These are phyloP conservation scores for Celoporthe dispersa DNA, from an alignment of 2,329 filamentous ascomycete species.

Conservation along the genomic window DNA sequence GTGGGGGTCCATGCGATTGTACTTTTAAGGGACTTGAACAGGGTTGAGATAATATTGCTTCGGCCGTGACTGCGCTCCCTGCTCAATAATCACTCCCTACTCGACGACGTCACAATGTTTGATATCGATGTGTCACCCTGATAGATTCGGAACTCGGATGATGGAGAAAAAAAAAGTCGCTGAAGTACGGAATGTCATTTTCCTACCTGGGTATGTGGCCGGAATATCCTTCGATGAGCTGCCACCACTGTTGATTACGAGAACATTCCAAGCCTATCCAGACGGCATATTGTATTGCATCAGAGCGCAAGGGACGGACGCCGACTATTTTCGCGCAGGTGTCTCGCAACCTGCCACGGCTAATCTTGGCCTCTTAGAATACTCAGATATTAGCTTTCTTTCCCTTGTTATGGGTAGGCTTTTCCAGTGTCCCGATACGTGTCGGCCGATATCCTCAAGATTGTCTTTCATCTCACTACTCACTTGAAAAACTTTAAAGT, in stretches of 20 bases:
- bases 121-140: background rate
- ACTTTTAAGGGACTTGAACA: background rate
- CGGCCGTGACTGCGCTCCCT: background rate
- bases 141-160: background rate
- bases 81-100: background rate
- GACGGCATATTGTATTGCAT: background rate
- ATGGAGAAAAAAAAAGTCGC: background rate
- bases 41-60: conserved; percentile 1
- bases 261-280: background rate
- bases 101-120: background rate
- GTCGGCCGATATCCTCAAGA: background rate
- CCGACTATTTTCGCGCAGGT: background rate
- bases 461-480: background rate
- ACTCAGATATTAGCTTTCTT: background rate
- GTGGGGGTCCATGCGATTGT: background rate
- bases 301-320: background rate
- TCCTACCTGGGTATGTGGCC: background rate
- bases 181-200: background rate
- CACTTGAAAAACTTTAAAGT: background rate
- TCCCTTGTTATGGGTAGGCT: background rate
- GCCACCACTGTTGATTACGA: background rate
- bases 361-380: background rate
- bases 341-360: background rate
- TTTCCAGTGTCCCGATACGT: background rate
- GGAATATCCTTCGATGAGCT: background rate